A percentile compares a stretch with the other conserved stretches of the same genome.
Conservation (phyloP, 192 early-diverging fungal genomes). For the Mortierella hygrophila region DNA sequence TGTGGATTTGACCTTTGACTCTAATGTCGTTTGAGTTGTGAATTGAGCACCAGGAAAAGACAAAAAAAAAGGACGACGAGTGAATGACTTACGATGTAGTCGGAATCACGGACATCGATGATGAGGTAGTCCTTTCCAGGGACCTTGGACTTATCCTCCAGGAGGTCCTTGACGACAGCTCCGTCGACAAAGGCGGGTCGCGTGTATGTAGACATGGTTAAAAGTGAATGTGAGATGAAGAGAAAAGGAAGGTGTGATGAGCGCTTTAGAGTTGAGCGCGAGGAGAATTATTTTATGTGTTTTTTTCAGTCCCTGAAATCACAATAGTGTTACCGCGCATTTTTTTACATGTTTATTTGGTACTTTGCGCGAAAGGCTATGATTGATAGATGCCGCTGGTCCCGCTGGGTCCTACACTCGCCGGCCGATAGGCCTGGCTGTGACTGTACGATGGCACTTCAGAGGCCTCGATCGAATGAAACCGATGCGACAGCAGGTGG, state of each 20-base stretch:
- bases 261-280: background rate
- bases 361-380: background rate
- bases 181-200: conserved; percentile 55
- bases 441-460: conserved; percentile 32
- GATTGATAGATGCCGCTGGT: conserved; percentile 13
- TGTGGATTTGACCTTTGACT: background rate
- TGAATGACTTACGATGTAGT: conserved; percentile 58
- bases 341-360: conserved; percentile 11
- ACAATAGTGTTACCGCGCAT: background rate
- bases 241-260: background rate
- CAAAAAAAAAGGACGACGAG: background rate
- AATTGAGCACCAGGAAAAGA: background rate
- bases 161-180: conserved; percentile 64
- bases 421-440: background rate
- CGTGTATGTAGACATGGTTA: conserved; percentile 22
- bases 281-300: background rate
- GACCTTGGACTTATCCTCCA: conserved; percentile 67
- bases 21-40: background rate
- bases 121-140: conserved; percentile 80
- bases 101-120: conserved; percentile 79
- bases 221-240: background rate
- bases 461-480: conserved; percentile 39
- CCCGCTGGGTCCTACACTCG: conserved; percentile 33
- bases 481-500: conserved; percentile 41
- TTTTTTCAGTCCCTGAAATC: background rate